Conservation (phyloP, 108 stramenopile genomes). For the Pelagomonas calceolata region DNA sequence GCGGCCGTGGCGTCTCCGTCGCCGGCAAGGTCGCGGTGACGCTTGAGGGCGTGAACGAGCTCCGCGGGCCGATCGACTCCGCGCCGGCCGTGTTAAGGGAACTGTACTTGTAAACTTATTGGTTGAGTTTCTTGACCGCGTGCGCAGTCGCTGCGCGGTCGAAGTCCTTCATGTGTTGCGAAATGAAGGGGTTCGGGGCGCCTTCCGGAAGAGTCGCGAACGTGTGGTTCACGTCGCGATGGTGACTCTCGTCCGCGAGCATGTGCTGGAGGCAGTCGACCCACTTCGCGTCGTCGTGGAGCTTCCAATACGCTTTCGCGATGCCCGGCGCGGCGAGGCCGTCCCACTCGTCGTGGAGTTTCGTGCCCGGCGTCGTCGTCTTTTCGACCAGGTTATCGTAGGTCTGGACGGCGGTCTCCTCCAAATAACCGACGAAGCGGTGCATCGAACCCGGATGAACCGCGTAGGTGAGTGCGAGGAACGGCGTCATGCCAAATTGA, state of each 20-base stretch:
- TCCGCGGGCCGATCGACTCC: no score
- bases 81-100: no score
- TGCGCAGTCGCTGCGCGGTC: not conserved
- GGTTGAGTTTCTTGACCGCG: no score
- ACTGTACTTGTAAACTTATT: no score
- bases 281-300: slow-evolving; percentile 32
- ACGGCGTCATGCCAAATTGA: slow-evolving; percentile 30
- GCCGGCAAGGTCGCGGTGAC: not conserved
- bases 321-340: slow-evolving; percentile 35
- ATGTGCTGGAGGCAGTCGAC: slow-evolving; percentile 35
- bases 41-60: no score
- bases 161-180: not conserved
- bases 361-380: slow-evolving; percentile 27
- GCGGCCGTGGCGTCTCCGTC: not conserved
- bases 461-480: slow-evolving; percentile 27
- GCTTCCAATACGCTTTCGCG: slow-evolving; percentile 44
- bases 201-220: not conserved
- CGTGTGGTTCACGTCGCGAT: slow-evolving; percentile 36
- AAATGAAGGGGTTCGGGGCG: not conserved
- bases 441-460: slow-evolving; percentile 42
- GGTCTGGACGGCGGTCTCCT: slow-evolving; percentile 31
- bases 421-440: slow-evolving; percentile 54
- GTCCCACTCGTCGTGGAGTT: slow-evolving; percentile 32
- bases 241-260: slow-evolving; percentile 31
- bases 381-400: slow-evolving; percentile 30